Base-by-base conservation (phyloP, 768 basidiomycete species). In the Pisolithus microcarpus region DNA sequence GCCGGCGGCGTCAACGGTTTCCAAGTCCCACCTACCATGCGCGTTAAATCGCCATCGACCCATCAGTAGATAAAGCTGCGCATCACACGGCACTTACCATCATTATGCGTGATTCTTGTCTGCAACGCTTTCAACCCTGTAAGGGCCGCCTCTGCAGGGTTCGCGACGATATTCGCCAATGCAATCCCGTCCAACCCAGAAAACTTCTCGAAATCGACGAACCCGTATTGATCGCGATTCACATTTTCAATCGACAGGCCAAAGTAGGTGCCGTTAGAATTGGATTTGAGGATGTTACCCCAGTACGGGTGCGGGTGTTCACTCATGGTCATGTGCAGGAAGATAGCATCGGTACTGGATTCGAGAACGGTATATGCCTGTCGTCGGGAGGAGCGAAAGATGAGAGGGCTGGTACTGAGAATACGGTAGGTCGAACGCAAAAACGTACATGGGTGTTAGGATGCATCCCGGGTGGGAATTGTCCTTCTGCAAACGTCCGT, bases 201-300 rank as follows among this genome's bases (percentile, higher is more conserved):
- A 78, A 97, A 87, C 75, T 98, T 99, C 72, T 99, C 96, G 58
- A 98, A 99, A 66, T 99, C 95, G 30, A 92, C 94, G 61, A 78
- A 98, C 5, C 96, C 96, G 0, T 71, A 63, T 0, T 80, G 71
- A 63, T 99, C 85, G n/a, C 96, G 80, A 66, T 98, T 98, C 50
- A 89, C 96, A 58, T 92, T 77, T 58, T 90, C 86, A 37, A 89
- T 61, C 1, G 93, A 90, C 10, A 93, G 65, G 19, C 88, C 85
- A 64, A 92, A 99, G 73, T 96, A 97, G 0, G 96, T 99, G 36
- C 96, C 96, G 60, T 99, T 99, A 28, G 88, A 97, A 67, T 99
- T 98, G 26, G 94, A 96, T 68, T 95, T 95, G 53, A 92, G 78
- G 57, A 98, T 85, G 61, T 80, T 87, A 34, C 96, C 96, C 85